Base-by-base conservation (phyloP, 345 rosid genomes). In the Eucalyptus guilfoylei region DNA sequence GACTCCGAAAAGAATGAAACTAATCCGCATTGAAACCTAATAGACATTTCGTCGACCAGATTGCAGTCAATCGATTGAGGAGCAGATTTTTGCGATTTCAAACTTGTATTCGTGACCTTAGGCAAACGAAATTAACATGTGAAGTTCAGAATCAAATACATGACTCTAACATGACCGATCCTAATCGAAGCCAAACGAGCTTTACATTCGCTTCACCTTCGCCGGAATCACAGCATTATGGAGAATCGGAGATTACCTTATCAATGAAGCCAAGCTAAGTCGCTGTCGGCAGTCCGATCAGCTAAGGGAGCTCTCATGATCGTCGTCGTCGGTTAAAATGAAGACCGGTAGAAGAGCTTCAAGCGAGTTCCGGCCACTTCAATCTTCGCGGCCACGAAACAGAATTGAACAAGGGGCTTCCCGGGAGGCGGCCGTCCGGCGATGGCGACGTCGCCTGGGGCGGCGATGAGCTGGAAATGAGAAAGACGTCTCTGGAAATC, bases 81-180 rank as follows among this genome's bases (percentile, higher is more conserved):
- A 58, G n/a, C n/a, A 58, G n/a, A 58, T 24, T 23, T 58, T 58
- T 24, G 5, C n/a, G 6, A 55, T 55, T 55, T 55, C 62, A 4
- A 55, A 24, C 62, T 24, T 1, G 30, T 23, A 10, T 9, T 55
- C 0, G 30, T 24, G 30, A 54, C 12, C 60, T 6, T 1, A 23
- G 1, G 28, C 60, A 21, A 54, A 23, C 5, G 28, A 54, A 54
- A 54, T 54, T 24, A 24, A 9, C 62, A 55, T 55, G 62, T 24
- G 62, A 55, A 55, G 30, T 55, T 55, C 30, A 58, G 0, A 26
- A 58, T 11, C n/a, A 58, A 26, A 24, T 58, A 5, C 4, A 58
- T 5, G n/a, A 58, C 64, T 26, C 64, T 26, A 26, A 58, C 13
- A 5, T 5, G 7, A 58, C 14, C n/a, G 3, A 58, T 58, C 64